Conservation (phyloP, 257 asterid genomes). For the Gentiana dahurica region DNA sequence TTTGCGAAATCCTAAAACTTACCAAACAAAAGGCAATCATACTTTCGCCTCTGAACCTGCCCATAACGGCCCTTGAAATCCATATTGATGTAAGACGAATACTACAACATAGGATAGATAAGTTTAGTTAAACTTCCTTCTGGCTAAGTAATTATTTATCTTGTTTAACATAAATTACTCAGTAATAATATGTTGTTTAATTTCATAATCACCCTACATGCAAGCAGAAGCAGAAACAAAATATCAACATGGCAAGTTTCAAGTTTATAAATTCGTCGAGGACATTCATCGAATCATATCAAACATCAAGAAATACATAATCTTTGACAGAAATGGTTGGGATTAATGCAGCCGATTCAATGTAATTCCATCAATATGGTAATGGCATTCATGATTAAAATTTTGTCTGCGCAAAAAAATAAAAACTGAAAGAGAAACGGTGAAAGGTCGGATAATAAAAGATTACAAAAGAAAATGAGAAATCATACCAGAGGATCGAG, state of each 20-base stretch:
- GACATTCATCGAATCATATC: background rate
- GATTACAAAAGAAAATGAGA: background rate
- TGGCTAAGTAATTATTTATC: constrained; percentile 19
- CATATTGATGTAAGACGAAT: constrained; percentile 39
- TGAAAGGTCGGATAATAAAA: background rate
- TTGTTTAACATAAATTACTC: background rate
- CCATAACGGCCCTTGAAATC: constrained; percentile 53
- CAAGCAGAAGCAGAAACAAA: too few species aligned
- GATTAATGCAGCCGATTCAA: background rate
- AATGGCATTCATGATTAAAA: too few species aligned
- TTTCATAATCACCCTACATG: too few species aligned
- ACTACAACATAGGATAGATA: constrained; percentile 26
- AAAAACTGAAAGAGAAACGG: background rate
- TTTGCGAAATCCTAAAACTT: constrained; percentile 7
- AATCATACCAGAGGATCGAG: constrained; percentile 13
- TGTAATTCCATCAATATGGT: too few species aligned
- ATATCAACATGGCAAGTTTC: too few species aligned
- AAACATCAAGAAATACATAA: background rate
- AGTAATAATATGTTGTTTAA: too few species aligned
- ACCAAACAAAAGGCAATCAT: constrained; percentile 97
- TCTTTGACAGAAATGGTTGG: background rate
- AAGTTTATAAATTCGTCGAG: too few species aligned
- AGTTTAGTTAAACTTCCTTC: constrained; percentile 23
- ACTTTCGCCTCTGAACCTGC: constrained; percentile 63
- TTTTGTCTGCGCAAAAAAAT: too few species aligned